A percentile compares a stretch with the other conserved stretches of the same genome.
These are phyloP conservation scores for Litsea cubeba DNA, from an alignment of 164 flowering plant species.

Conservation along the genomic window DNA sequence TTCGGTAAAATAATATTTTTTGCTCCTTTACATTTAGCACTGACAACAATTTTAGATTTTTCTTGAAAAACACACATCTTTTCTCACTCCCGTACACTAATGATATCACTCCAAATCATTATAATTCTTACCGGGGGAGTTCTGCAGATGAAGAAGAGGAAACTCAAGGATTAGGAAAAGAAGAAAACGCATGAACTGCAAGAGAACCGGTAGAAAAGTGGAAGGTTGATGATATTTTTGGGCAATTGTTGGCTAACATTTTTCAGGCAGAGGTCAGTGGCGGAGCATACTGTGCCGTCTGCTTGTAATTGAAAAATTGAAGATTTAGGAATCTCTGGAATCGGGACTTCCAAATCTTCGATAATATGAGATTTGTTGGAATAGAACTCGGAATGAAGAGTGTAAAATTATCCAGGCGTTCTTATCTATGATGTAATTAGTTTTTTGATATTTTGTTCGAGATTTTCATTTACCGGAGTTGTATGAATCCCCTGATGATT, in stretches of 20 bases:
- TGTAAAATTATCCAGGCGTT: too few relatives aligned
- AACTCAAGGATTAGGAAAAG: conserved; percentile 56
- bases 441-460: too few relatives aligned
- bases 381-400: too few relatives aligned
- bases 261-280: background rate
- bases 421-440: too few relatives aligned
- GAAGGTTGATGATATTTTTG: background rate
- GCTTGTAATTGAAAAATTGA: too few relatives aligned
- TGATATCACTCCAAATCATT: background rate
- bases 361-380: too few relatives aligned
- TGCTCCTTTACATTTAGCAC: background rate
- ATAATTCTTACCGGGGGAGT: background rate
- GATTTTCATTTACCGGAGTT: too few relatives aligned
- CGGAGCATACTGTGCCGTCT: too few relatives aligned
- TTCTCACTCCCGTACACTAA: background rate
- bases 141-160: conserved; percentile 58
- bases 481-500: too few relatives aligned
- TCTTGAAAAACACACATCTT: too few relatives aligned
- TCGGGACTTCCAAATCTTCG: too few relatives aligned
- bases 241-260: background rate
- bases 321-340: too few relatives aligned
- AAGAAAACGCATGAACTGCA: conserved; percentile 42
- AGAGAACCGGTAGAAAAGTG: conserved; percentile 28
- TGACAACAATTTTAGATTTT: background rate
- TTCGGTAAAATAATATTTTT: background rate